These are phyloP conservation scores for Candida dendrica DNA, from an alignment of 805 yeast species.

Conservation along the genomic window DNA sequence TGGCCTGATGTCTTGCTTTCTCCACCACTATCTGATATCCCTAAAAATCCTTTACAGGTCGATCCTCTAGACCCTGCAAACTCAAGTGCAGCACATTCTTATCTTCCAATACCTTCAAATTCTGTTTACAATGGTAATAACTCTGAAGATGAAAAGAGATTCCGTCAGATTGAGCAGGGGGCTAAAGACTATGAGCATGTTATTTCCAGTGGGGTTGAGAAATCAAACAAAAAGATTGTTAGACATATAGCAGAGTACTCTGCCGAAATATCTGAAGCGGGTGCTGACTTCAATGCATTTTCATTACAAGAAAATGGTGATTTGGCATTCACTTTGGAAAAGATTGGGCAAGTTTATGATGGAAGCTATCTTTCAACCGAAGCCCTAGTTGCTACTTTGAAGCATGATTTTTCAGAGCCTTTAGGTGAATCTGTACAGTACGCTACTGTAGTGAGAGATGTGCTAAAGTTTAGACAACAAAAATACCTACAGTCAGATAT, in stretches of 20 bases:
- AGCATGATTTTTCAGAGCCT: slow-evolving; percentile 59
- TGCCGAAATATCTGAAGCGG: slow-evolving; percentile 63
- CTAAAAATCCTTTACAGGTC: slow-evolving; percentile 45
- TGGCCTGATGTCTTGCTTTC: slow-evolving; percentile 73
- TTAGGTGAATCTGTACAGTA: slow-evolving; percentile 65
- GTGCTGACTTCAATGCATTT: slow-evolving; percentile 56
- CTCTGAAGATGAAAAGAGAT: slow-evolving; percentile 30
- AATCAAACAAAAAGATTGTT: slow-evolving; percentile 47
- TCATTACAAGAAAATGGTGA: slow-evolving; percentile 35
- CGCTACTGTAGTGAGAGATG: slow-evolving; percentile 46
- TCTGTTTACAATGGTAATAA: slow-evolving; percentile 13
- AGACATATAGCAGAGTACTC: slow-evolving; percentile 46
- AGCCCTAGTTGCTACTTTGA: slow-evolving; percentile 43
- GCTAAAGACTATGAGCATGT: slow-evolving; percentile 40
- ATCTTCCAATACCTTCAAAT: slow-evolving; percentile 53
- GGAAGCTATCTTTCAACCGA: slow-evolving; percentile 48
- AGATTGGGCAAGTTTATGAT: slow-evolving; percentile 82
- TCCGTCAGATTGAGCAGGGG: slow-evolving; percentile 32
- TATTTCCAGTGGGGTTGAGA: slow-evolving; percentile 45
- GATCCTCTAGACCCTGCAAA: slow-evolving; percentile 56
- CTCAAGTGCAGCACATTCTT: slow-evolving; percentile 51
- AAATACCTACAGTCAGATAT: slow-evolving; percentile 40
- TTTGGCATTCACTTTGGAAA: slow-evolving; percentile 56
- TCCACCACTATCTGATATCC: slow-evolving; percentile 46
- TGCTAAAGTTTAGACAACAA: slow-evolving; percentile 46